Base-by-base conservation (phyloP, 1,139 yeast genomes). In the Kodamaea ohmeri region DNA sequence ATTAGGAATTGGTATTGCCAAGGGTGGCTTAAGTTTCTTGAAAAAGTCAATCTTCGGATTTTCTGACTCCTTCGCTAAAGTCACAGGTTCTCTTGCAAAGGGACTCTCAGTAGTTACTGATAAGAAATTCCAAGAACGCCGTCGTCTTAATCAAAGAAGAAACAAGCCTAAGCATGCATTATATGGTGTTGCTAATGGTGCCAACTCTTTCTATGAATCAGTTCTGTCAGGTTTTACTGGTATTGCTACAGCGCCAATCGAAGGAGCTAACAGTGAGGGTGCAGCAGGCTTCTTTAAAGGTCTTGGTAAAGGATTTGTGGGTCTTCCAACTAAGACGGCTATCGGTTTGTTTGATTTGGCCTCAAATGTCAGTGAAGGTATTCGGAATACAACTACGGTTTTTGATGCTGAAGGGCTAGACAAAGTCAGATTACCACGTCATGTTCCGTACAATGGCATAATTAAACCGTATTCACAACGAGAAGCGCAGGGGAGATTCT, bases 261-360 rank as follows among this genome's bases (percentile, higher is more conserved):
- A 85, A 53, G 98, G 97, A 6, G 96, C 96, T 0, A 72, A 73
- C 17, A 71, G 75, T 39, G 95, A 83, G 33, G 98, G 97, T 8
- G 81, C 97, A 0, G 70, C 80, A 1, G 98, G 98, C 0, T 92
- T 94, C 56, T 80, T 94, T 63, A 87, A 80, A 56, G 98, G 99
- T 0, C 59, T 94, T 7, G 98, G 98, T 6, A 86, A 83, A 52
- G 98, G 98, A n/a, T 58, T 94, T 16, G 78, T 94, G 39, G 98
- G 98, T 0, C 65, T 94, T 27, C 98, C 98, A 0, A 89, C 98
- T 0, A 94, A 94, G 62, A 88, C 98, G 0, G 96, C 97, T 0
- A 89, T 92, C 53, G 99, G 99, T 6, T 60, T 92, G 24, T 83
- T 94, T 52, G 99, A 94, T 56, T 70, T 94, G 48, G 96, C 98